These are phyloP conservation scores for Noccaea caerulescens DNA, from an alignment of 345 rosid genomes.

Conservation along the genomic window DNA sequence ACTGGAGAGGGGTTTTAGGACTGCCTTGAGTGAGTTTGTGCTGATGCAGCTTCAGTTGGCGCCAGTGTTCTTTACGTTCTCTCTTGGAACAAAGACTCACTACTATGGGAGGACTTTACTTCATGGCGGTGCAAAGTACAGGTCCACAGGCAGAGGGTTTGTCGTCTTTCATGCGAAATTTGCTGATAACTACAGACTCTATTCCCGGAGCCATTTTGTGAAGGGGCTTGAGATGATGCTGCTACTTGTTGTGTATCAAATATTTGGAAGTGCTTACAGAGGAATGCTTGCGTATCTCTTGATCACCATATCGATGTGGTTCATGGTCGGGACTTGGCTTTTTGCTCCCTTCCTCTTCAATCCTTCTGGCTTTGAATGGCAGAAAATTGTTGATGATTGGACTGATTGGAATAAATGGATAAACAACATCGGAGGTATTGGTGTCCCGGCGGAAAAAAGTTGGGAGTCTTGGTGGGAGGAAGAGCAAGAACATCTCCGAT, in stretches of 20 bases:
- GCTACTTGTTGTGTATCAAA: constrained; percentile 83
- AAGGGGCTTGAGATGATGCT: constrained; percentile 97
- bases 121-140: constrained; percentile 97
- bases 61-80: constrained; percentile 97
- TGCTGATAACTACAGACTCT: constrained; percentile 96
- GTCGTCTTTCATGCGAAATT: constrained; percentile 99
- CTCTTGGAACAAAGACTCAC: constrained; percentile 98
- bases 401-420: constrained; percentile 99
- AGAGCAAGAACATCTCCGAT: constrained; percentile 90
- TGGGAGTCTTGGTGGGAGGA: constrained; percentile 99
- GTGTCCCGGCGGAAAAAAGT: constrained; percentile 95
- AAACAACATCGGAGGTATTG: constrained; percentile 89
- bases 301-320: constrained; percentile 97
- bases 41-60: constrained; percentile 97
- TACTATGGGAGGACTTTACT: constrained; percentile 95
- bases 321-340: constrained; percentile 99
- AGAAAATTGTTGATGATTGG: constrained; percentile 99
- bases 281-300: constrained; percentile 82
- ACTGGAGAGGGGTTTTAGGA: constrained; percentile 92
- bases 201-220: constrained; percentile 98
- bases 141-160: constrained; percentile 97
- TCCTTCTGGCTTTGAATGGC: constrained; percentile 99
- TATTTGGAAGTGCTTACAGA: constrained; percentile 85
- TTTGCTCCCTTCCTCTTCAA: constrained; percentile 98
- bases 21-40: constrained; percentile 91